phyloP scores from a whole-genome alignment of 805 yeast species.

The Candida ficus region DNA sequence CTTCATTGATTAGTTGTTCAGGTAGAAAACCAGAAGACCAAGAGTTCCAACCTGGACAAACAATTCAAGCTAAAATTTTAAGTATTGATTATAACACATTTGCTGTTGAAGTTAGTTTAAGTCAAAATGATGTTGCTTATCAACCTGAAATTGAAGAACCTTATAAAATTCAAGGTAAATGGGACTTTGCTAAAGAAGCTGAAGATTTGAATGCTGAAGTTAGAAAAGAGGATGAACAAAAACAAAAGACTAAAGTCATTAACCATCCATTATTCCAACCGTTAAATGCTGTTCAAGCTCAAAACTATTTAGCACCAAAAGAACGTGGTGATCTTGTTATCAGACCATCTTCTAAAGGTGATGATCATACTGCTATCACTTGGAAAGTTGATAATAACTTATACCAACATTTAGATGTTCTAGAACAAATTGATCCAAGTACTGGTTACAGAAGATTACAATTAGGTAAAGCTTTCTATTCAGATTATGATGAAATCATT shows the following conservation, averaged over 20 bases:
- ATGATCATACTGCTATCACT: constrained; percentile 83
- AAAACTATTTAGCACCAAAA: constrained; percentile 83
- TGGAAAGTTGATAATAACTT: constrained; percentile 93
- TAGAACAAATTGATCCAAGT: constrained; percentile 42
- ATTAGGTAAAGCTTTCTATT: constrained; percentile 34
- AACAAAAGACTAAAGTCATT: constrained; percentile 58
- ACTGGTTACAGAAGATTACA: constrained; percentile 42
- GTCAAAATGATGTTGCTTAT: constrained; percentile 56
- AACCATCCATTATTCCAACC: constrained; percentile 90
- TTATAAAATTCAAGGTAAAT: constrained; percentile 54
- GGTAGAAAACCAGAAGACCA: constrained; percentile 43
- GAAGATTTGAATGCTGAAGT: constrained; percentile 55
- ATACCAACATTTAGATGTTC: constrained; percentile 86
- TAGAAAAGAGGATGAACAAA: constrained; percentile 59
- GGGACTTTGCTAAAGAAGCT: constrained; percentile 78
- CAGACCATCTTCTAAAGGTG: constrained; percentile 90
- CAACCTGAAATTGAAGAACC: constrained; percentile 32
- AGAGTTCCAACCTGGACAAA: constrained; percentile 60
- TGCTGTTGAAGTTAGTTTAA: constrained; percentile 66
- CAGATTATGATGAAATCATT: constrained; percentile 90
- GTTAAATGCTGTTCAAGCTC: constrained; percentile 84
- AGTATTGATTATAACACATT: constrained; percentile 70
- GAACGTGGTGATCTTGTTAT: constrained; percentile 89
- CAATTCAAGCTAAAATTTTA: constrained; percentile 76
- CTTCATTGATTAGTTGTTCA: constrained; percentile 62